Evolutionary conservation across 78 protist genomes (phyloP), one percentile per base, ranked within the genome.

Genomic region (Neovahlkampfia damariscottae): DNA sequence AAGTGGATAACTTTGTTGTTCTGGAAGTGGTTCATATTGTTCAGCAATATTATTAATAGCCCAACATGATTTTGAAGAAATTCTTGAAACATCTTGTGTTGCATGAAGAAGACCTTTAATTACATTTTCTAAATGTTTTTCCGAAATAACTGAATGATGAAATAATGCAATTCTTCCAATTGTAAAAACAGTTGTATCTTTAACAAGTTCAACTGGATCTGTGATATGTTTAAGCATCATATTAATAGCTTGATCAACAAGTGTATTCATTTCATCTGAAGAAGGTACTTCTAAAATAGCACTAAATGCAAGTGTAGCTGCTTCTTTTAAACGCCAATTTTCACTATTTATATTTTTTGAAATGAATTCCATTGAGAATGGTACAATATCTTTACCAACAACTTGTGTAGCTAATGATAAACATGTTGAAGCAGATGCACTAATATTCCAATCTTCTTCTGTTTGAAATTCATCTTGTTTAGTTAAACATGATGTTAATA

Each of bases 151-250:
- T 29, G 29, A 0, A 68, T 38, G 74, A 41, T 29, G 76, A 67
- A 39, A 71, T 72, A 79, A 77, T 30, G 77, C 35, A 1, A 82
- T 76, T 6, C 59, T 6, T 28, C 92, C 94, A 67, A 94, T 30
- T 27, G 91, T 77, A 93, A 94, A 94, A 1, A 89, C 88, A 0
- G 95, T 80, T 0, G 96, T 84, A 41, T 94, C 96, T 8, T 34
- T 27, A 3, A 94, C 94, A 37, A 66, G 72, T 1, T 29, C 69
- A 10, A 38, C 2, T 31, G 19, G 8, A 41, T 86, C 86, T 30
- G 41, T 36, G 84, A 93, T 50, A n/a, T 41, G 38, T 37, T 5
- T 19, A 29, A 84, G 7, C 40, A 92, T 19, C 2, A 32, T 0
- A 30, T 70, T 70, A 2, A 84, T 0, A 6, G 81, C 70, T n/a